These are phyloP conservation scores for Fusarium sp. DNA, from an alignment of 2,329 filamentous ascomycete species.

Conservation along the genomic window DNA sequence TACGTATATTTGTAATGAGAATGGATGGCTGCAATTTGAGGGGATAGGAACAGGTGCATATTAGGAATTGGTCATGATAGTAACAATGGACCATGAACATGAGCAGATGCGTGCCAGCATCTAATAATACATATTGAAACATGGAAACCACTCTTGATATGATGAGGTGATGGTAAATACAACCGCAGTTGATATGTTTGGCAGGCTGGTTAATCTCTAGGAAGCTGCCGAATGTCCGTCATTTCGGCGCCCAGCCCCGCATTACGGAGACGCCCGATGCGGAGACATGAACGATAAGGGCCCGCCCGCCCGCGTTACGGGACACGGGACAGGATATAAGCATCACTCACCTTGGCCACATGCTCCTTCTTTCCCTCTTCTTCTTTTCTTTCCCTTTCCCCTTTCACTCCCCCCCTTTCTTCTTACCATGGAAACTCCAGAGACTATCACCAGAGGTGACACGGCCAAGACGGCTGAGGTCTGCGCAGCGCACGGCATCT, in stretches of 20 bases:
- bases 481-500: constrained; percentile 61
- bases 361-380: background rate
- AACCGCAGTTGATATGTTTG: background rate
- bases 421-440: constrained; percentile 30
- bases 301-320: constrained; percentile 29
- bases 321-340: constrained; percentile 32
- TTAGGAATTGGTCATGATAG: constrained; percentile 39
- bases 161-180: background rate
- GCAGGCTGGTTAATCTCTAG: constrained; percentile 2
- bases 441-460: constrained; percentile 48
- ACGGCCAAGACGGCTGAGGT: constrained; percentile 45
- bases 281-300: constrained; percentile 42
- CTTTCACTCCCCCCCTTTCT: background rate
- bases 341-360: constrained; percentile 8
- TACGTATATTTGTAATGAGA: constrained; percentile 42
- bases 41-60: constrained; percentile 23
- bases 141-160: background rate
- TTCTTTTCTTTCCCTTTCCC: background rate
- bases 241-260: constrained; percentile 44
- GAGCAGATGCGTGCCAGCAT: constrained; percentile 41
- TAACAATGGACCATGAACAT: constrained; percentile 38
- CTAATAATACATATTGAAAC: constrained; percentile 32
- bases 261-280: constrained; percentile 43
- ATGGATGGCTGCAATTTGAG: constrained; percentile 26
- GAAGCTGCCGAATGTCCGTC: constrained; percentile 25